Conservation (phyloP, 2,329 filamentous ascomycete genomes). For the Alternaria metachromatica region DNA sequence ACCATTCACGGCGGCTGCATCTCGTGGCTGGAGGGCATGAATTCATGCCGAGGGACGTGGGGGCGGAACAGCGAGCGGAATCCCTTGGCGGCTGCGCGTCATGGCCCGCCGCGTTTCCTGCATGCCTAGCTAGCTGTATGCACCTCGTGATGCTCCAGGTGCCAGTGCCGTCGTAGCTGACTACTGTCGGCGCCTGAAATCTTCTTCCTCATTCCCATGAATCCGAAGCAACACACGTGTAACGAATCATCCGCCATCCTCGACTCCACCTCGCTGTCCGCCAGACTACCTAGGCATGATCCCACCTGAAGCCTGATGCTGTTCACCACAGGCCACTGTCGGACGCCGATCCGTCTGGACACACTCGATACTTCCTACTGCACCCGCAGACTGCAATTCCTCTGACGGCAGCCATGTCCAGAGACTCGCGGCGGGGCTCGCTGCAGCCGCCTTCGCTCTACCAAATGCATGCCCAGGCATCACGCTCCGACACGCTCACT, state of each 20-base stretch:
- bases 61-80: not conserved
- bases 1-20: slow-evolving; percentile 5
- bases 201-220: not conserved
- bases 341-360: slow-evolving; percentile 9
- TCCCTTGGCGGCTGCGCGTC: slow-evolving; percentile 18
- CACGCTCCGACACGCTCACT: slow-evolving; percentile 81
- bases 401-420: slow-evolving; percentile 32
- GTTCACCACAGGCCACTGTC: slow-evolving; percentile 12
- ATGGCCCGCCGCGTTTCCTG: slow-evolving; percentile 9
- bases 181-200: slow-evolving; percentile 3
- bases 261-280: not conserved
- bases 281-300: slow-evolving; percentile 5
- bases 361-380: not conserved
- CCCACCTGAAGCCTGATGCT: slow-evolving; percentile 30
- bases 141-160: slow-evolving; percentile 8
- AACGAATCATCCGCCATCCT: not conserved
- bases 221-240: slow-evolving; percentile 4
- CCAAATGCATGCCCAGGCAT: slow-evolving; percentile 88
- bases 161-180: slow-evolving; percentile 2
- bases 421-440: slow-evolving; percentile 28
- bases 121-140: not conserved
- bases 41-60: not conserved
- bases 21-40: not conserved
- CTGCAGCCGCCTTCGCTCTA: slow-evolving; percentile 62
- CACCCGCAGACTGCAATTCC: not conserved